Conservation (phyloP, 768 basidiomycete species). For the Tylopilus vinaceipallidus region DNA sequence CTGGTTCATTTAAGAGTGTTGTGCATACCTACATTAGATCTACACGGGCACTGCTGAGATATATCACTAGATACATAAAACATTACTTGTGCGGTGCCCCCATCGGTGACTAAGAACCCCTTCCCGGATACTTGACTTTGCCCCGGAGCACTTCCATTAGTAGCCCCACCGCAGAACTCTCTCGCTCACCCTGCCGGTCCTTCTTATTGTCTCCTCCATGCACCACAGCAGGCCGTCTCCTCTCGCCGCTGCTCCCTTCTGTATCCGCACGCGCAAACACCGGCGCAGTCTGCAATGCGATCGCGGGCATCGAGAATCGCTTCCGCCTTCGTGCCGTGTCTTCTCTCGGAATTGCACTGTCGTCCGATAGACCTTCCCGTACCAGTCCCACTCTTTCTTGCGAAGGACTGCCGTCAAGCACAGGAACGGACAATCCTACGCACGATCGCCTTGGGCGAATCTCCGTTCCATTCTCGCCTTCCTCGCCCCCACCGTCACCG, state of each 20-base stretch:
- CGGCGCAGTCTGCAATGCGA: slow-evolving; percentile 69
- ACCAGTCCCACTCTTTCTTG: slow-evolving; percentile 2
- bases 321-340: slow-evolving; percentile 63
- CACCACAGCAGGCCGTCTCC: slow-evolving; percentile 59
- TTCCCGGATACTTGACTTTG: slow-evolving; percentile 23
- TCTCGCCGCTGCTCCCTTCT: slow-evolving; percentile 16
- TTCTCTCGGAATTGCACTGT: slow-evolving; percentile 39
- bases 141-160: slow-evolving; percentile 33
- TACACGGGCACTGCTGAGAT: neutral
- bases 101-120: slow-evolving; percentile 3
- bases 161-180: slow-evolving; percentile 29
- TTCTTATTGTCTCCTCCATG: slow-evolving; percentile 37
- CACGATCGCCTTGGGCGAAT: neutral
- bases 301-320: slow-evolving; percentile 74
- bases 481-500: neutral
- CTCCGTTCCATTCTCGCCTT: neutral
- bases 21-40: neutral
- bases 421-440: neutral
- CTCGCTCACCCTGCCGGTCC: slow-evolving; percentile 20
- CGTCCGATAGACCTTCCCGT: neutral
- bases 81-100: neutral
- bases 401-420: neutral
- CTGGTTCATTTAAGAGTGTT: neutral
- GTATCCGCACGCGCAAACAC: slow-evolving; percentile 56
- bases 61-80: neutral